Base-by-base conservation (phyloP, 1,284 basidiomycete species). In the Melampsora abietis-canadensis region DNA sequence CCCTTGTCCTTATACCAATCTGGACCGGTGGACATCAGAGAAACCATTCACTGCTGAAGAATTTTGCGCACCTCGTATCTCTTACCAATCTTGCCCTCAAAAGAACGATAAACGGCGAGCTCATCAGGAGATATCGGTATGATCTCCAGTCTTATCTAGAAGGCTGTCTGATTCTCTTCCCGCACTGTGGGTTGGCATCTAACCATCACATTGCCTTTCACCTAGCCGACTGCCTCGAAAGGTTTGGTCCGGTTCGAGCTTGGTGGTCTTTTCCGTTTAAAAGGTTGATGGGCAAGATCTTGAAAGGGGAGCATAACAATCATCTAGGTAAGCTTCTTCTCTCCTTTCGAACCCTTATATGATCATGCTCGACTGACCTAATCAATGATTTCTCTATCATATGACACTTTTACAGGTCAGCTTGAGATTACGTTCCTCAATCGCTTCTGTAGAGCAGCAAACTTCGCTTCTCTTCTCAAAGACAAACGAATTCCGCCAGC, bases 41-140 rank as follows among this genome's bases (percentile, higher is more conserved):
- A 2, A 30, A 34, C 7, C 19, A 15, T 10, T 72, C 61, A 3
- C 47, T 74, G 7, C 37, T 74, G 6, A 48, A 66, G n/a, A 74
- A 74, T 27, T 66, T 73, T 66, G 34, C 44, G 14, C 64, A 66
- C 44, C 19, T 66, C 19, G 64, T 66, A 8, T 46, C 64, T 14
- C 27, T 66, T 15, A 37, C 40, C 15, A 48, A 19, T n/a, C 7
- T 66, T 15, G 64, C 34, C 34, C 64, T 66, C 30, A 48, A 66
- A 47, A 7, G 30, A 40, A 66, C 15, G 15, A 66, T 66, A 40
- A 46, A 10, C 21, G 44, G 24, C 15, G 8, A 19, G 21, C 27
- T 27, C 27, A 47, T 66, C 15, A 21, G 8, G 14, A 44, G 47
- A 44, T 66, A 66, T 66, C 40, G 44, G 8, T 24, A 66, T 47